phyloP scores from a whole-genome alignment of 2,329 filamentous ascomycete genomes.

The Geoglossum cookeanum region DNA sequence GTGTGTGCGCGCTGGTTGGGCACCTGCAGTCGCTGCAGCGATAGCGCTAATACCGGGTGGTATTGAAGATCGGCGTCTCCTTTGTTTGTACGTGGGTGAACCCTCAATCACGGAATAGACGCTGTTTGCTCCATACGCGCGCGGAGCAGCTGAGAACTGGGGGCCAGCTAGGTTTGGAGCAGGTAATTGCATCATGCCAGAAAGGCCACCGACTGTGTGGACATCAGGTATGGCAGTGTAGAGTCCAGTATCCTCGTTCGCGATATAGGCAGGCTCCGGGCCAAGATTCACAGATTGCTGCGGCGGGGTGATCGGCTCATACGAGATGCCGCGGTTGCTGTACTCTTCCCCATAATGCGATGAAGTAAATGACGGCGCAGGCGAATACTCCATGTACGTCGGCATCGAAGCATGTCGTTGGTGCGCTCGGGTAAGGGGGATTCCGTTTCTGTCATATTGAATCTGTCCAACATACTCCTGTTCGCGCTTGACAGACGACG shows the following conservation, averaged over 20 bases:
- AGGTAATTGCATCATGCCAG: slow-evolving; percentile 79
- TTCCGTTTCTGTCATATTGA: slow-evolving; percentile 83
- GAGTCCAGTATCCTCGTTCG: slow-evolving; percentile 89
- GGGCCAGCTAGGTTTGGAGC: slow-evolving; percentile 65
- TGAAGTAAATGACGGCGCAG: slow-evolving; percentile 94
- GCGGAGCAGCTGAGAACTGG: slow-evolving; percentile 37
- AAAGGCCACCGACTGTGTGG: slow-evolving; percentile 54
- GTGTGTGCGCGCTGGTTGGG: slow-evolving; percentile 39
- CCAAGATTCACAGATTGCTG: slow-evolving; percentile 70
- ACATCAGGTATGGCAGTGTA: slow-evolving; percentile 92
- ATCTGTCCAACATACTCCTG: slow-evolving; percentile 55
- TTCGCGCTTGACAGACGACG: slow-evolving; percentile 65
- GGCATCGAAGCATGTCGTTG: slow-evolving; percentile 98
- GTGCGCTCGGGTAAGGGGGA: slow-evolving; percentile 64
- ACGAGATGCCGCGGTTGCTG: slow-evolving; percentile 87
- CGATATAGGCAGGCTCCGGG: slow-evolving; percentile 87
- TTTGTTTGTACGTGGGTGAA: slow-evolving; percentile 96
- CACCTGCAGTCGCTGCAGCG: slow-evolving; percentile 32
- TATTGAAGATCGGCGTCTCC: slow-evolving; percentile 80
- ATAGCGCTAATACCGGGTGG: slow-evolving; percentile 55
- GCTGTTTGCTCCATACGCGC: slow-evolving; percentile 52
- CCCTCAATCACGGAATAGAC: slow-evolving; percentile 95
- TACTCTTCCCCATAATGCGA: slow-evolving; percentile 93
- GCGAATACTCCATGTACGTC: slow-evolving; percentile 93
- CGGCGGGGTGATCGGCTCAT: slow-evolving; percentile 89